Evolutionary conservation across 805 yeast species (phyloP).

Genomic region (Candida pseudofarinosa): DNA sequence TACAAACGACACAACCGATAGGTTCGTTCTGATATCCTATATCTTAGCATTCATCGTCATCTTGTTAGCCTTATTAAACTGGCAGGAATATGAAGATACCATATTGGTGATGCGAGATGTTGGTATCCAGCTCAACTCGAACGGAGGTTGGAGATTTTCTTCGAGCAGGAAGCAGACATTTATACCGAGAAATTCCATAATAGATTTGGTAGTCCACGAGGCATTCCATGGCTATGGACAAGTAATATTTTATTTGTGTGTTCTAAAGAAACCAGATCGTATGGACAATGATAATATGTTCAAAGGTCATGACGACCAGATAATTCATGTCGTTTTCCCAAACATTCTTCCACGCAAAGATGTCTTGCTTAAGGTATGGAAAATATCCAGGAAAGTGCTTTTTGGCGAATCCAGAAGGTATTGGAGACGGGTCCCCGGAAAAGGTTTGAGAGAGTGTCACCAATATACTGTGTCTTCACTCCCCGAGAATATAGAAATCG

Average conservation of each 20-base stretch:
- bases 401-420: conserved; percentile 27
- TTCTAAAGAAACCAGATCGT: conserved; percentile 27
- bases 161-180: conserved; percentile 32
- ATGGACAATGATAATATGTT: conserved; percentile 4
- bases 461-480: background rate
- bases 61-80: background rate
- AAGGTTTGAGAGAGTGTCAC: conserved; percentile 24
- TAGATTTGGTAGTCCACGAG: conserved; percentile 70
- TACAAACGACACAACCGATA: background rate
- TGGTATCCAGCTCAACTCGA: conserved; percentile 44
- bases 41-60: background rate
- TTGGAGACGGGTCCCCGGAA: conserved; percentile 36
- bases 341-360: conserved; percentile 40
- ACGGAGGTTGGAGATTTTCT: conserved; percentile 20
- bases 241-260: conserved; percentile 60
- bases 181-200: conserved; percentile 52
- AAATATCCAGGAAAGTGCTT: conserved; percentile 32
- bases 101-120: conserved; percentile 40
- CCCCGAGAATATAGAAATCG: no score
- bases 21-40: background rate
- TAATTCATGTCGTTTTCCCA: conserved; percentile 37
- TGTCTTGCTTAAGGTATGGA: conserved; percentile 37
- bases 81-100: conserved; percentile 37
- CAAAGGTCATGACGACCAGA: conserved; percentile 8
- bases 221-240: conserved; percentile 64